Percentiles rank a stretch among this genome's conserved stretches.
Conservation (phyloP, 148 eudicot species). For the Suaeda aralocaspica region DNA sequence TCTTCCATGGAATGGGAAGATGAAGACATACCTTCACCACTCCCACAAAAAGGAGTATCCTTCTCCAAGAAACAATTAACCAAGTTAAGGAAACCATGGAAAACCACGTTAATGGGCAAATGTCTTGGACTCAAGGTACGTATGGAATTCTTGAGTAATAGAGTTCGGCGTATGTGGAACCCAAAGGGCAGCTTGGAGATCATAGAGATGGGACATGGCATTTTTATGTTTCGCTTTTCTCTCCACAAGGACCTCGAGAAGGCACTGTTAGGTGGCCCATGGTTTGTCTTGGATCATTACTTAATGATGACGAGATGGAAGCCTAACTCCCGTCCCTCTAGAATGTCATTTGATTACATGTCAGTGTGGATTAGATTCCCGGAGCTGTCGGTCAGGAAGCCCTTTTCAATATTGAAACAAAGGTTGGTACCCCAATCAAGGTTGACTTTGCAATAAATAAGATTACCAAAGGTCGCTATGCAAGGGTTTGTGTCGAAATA, state of each 20-base stretch:
- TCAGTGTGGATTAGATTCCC: neutral
- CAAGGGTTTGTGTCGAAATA: neutral
- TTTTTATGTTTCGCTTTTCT: neutral
- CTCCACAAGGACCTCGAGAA: neutral
- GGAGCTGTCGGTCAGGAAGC: neutral
- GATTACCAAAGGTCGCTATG: neutral
- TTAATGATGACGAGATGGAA: neutral
- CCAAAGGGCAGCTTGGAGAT: neutral
- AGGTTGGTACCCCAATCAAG: neutral
- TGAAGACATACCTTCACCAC: neutral
- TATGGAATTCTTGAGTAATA: neutral
- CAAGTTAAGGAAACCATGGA: neutral
- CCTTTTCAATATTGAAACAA: neutral
- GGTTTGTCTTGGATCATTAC: neutral
- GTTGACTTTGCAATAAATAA: neutral
- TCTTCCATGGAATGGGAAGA: neutral
- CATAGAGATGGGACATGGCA: neutral
- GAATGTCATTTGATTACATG: neutral
- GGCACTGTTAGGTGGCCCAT: neutral
- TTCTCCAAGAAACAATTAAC: neutral
- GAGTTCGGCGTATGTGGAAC: neutral
- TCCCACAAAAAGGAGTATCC: neutral
- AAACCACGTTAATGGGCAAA: neutral
- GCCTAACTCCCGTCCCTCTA: neutral
- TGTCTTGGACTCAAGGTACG: neutral